Base-by-base conservation (phyloP, 768 basidiomycete species). In the Cubamyces sp. region DNA sequence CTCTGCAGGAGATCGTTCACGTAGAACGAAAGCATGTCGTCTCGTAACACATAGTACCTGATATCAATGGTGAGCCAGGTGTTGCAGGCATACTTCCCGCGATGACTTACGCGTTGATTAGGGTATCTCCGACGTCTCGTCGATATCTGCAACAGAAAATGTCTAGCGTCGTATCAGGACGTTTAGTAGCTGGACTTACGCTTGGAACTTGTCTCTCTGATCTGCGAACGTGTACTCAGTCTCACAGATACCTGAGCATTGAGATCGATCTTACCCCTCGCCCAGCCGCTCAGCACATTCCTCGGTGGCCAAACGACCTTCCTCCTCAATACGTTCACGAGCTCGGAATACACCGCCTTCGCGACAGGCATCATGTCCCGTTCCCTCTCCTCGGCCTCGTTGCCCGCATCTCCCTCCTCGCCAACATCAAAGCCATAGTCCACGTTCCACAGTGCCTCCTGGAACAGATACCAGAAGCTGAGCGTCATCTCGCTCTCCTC, bases 381-480 rank as follows among this genome's bases (percentile, higher is more conserved):
- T 68, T 77, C 73, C 23, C 49, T 47, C 50, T 70, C 62, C 40
- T 61, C 61, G n/a, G 48, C 51, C 39, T 60, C 40, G 21, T 62
- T 60, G 14, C 60, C 61, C 16, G 55, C 53, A 4, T 62, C 62
- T 3, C 58, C 61, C 6, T 63, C 61, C 9, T 68, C 67, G 6
- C 70, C 70, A 12, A 73, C 76, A 11, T 78, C 79, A 26, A 58
- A 68, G 59, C 62, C 83, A 59, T 79, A 87, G 54, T 89, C 86
- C 14, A 81, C 81, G 39, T 77, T 81, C 91, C 91, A 94, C 25
- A 94, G 73, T 1, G 92, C 85, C 71, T 98, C 95, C 73, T 96
- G 94, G 59, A 96, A 83, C 42, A 92, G 77, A 65, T 93, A 96
- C 90, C 96, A 96, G 68, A 96, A 96, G 1, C 85, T 85, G 2